Conservation (phyloP, 1,284 basidiomycete genomes). For the Coniferiporia weirii region DNA sequence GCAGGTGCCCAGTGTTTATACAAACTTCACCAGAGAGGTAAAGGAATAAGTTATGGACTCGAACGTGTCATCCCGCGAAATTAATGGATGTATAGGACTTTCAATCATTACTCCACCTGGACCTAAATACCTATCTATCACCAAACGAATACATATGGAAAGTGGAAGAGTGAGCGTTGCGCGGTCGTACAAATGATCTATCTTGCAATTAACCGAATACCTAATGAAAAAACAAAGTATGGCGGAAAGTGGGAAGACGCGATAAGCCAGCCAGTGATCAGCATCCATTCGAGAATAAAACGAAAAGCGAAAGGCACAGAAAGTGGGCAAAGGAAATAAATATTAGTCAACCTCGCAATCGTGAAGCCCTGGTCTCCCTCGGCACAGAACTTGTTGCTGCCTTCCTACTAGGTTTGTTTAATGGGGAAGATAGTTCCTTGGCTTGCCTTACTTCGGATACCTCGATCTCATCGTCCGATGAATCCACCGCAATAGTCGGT, state of each 20-base stretch:
- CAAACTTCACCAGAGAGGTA: too few species aligned
- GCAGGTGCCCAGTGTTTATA: too few species aligned
- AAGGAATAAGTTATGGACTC: too few species aligned
- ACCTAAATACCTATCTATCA: not conserved
- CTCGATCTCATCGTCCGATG: not conserved
- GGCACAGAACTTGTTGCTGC: not conserved
- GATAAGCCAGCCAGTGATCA: not conserved
- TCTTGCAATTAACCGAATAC: not conserved
- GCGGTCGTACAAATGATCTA: not conserved
- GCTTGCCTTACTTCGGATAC: not conserved
- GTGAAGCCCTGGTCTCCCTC: not conserved
- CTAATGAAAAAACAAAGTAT: not conserved
- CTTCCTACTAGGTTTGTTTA: not conserved
- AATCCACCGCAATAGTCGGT: not conserved
- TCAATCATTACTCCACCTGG: too few species aligned
- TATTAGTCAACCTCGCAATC: not conserved
- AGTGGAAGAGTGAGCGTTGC: not conserved
- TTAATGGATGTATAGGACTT: too few species aligned
- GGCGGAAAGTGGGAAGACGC: not conserved
- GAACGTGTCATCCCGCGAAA: too few species aligned
- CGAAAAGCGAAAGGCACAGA: not conserved
- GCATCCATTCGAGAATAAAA: not conserved
- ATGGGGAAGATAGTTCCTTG: not conserved
- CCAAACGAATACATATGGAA: not conserved
- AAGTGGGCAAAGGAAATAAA: not conserved